Evolutionary conservation across 2,329 filamentous ascomycete species (phyloP), one percentile per base, ranked within the genome.

Genomic region (Verruconis gallopava): DNA sequence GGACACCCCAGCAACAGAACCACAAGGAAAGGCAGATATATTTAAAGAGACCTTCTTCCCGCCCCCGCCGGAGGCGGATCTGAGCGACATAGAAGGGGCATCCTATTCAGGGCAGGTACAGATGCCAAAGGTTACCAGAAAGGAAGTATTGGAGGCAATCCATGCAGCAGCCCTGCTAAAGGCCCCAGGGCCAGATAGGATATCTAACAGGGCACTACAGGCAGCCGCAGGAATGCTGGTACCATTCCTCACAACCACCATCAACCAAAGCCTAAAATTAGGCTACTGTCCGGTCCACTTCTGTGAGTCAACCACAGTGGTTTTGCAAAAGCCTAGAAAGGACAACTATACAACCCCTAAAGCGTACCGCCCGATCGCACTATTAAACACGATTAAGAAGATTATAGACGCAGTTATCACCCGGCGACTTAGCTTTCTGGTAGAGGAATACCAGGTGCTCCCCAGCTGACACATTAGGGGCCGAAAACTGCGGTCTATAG

Each of bases 341-440:
- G 37, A 44, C n/a, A 41, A 54, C 38, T 58, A 57, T 44, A 49
- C 41, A 5, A 37, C 42, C 22, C 45, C 49, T 0, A 58, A 55
- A 33, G 28, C 44, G 22, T 58, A 58, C 44, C 35, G 48, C 6
- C 54, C 50, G 2, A 55, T 53, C 21, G 50, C 51, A 17, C 41
- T 55, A 2, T 42, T 56, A 2, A 51, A 53, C 44, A 59, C 53
- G 3, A 43, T 53, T 5, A 49, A 54, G 14, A 58, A 59, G 35
- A 43, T 48, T 4, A 45, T 59, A 17, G 55, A 59, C 12, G 38
- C 45, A 22, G 43, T 57, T 4, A 32, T 55, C 13, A 49, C 51
- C 4, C 40, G 45, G 19, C 41, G 52, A 20, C 37, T 54, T 5
- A 46, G 35, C 21, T 45, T 47, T 30, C 20, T 47, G 32, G 49